phyloP scores from a whole-genome alignment of 1,139 yeast species.

The Suzukiozyma palmioleophila region DNA sequence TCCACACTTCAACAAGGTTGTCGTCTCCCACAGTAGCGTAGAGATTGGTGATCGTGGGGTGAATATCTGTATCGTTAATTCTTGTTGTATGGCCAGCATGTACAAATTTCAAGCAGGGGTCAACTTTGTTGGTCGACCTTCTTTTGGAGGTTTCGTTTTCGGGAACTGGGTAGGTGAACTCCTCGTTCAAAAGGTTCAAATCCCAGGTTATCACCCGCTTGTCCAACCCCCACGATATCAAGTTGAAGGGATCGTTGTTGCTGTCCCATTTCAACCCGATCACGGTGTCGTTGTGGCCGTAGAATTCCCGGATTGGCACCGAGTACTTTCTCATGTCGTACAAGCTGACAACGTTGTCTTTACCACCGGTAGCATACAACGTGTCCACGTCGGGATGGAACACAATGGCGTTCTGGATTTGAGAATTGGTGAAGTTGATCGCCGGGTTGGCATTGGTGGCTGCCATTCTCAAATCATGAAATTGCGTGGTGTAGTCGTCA shows the following conservation, averaged over 20 bases:
- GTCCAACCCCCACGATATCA: constrained; percentile 49
- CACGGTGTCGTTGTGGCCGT: constrained; percentile 46
- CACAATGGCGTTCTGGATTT: constrained; percentile 45
- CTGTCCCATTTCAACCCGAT: constrained; percentile 38
- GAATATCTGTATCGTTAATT: constrained; percentile 47
- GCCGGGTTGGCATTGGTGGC: constrained; percentile 31
- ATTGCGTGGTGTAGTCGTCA: constrained; percentile 63
- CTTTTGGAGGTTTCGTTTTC: constrained; percentile 16
- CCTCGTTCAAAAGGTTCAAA: constrained; percentile 42
- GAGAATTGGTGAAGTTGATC: constrained; percentile 39
- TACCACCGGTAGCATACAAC: constrained; percentile 50
- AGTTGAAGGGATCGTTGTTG: constrained; percentile 26
- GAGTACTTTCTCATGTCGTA: constrained; percentile 49
- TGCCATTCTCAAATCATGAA: constrained; percentile 58
- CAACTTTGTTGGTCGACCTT: constrained; percentile 25
- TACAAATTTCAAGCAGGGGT: constrained; percentile 56
- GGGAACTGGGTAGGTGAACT: constrained; percentile 33
- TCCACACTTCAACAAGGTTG: constrained; percentile 50
- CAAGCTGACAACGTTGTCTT: constrained; percentile 45
- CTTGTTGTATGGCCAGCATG: constrained; percentile 60
- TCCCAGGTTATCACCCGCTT: constrained; percentile 51
- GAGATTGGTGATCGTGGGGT: constrained; percentile 40
- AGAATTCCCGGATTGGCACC: constrained; percentile 44
- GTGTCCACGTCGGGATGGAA: constrained; percentile 44
- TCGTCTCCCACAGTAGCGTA: constrained; percentile 51